Evolutionary conservation across 192 early-diverging fungal genomes (phyloP), one percentile per base, ranked within the genome.

Genomic region (Diversispora eburnea): DNA sequence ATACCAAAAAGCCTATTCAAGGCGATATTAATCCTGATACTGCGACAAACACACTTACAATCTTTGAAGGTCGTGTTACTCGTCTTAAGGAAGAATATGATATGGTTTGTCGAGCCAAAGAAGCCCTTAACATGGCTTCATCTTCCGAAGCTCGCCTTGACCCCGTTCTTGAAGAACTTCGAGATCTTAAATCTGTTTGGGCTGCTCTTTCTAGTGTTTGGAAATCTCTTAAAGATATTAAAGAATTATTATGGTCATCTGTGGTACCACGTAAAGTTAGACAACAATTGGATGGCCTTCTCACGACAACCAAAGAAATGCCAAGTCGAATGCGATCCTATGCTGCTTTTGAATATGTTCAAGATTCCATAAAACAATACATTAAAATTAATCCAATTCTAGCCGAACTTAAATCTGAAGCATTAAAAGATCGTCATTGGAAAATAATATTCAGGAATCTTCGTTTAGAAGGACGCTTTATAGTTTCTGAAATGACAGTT

Each of bases 241-340:
- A 91, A 74, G 96, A 99, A 20, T 92, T 88, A 13, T 78, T 87
- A 33, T 99, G 97, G 97, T 79, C 88, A 22, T 84, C 90, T 9
- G 88, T 93, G 43, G 92, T 90, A 1, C 94, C 95, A 65, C 92
- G 97, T 74, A 98, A 95, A 80, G 82, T 96, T 6, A 91, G 95
- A 59, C 89, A 90, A 77, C 88, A 87, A 69, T 86, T 99, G 58
- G 95, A 99, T 77, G 82, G 80, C 19, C 86, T 98, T 25, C 77
- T 97, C 41, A 79, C 81, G 56, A 85, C 88, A 43, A 93, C 92
- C 19, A 97, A 96, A 79, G 91, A 95, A 69, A 89, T 99, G 89
- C 94, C 94, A n/a, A 93, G 88, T 84, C 91, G 92, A 58, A 96
- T 98, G 92, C 89, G 96, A 17, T 92, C 95, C 77, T 99, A 99